These are phyloP conservation scores for Phaeolepiota aurea DNA, from an alignment of 768 basidiomycete genomes.

Conservation along the genomic window DNA sequence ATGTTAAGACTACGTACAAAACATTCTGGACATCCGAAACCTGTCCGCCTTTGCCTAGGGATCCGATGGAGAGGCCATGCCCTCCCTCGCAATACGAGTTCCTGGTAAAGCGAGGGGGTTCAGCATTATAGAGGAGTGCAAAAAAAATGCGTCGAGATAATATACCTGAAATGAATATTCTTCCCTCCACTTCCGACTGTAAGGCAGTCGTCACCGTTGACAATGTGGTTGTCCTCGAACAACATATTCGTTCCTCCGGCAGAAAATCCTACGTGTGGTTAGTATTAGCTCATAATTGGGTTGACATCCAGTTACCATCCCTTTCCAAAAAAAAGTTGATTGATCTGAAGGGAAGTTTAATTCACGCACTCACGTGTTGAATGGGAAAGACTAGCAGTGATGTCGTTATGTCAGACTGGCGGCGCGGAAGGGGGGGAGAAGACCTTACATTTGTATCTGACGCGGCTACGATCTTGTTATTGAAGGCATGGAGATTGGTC, in stretches of 20 bases:
- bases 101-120: too few species aligned
- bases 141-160: background rate
- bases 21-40: slow-evolving; percentile 52
- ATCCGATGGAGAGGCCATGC: slow-evolving; percentile 54
- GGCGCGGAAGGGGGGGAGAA: background rate
- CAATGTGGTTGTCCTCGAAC: slow-evolving; percentile 49
- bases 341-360: background rate
- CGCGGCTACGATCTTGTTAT: slow-evolving; percentile 46
- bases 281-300: background rate
- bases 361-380: slow-evolving; percentile 41
- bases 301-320: slow-evolving; percentile 22
- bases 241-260: slow-evolving; percentile 48
- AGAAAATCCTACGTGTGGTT: slow-evolving; percentile 31
- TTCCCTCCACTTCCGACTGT: slow-evolving; percentile 49
- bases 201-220: slow-evolving; percentile 57
- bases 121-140: background rate
- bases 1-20: slow-evolving; percentile 26
- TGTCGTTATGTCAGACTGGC: too few species aligned
- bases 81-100: slow-evolving; percentile 48
- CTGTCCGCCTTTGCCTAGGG: slow-evolving; percentile 32
- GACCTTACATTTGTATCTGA: slow-evolving; percentile 31
- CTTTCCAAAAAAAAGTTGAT: slow-evolving; percentile 15
- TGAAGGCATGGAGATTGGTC: slow-evolving; percentile 39
- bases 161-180: slow-evolving; percentile 41
- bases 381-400: slow-evolving; percentile 44